Evolutionary conservation across 169 alveolate genomes (phyloP).

Genomic region (Babesia bigemina): DNA sequence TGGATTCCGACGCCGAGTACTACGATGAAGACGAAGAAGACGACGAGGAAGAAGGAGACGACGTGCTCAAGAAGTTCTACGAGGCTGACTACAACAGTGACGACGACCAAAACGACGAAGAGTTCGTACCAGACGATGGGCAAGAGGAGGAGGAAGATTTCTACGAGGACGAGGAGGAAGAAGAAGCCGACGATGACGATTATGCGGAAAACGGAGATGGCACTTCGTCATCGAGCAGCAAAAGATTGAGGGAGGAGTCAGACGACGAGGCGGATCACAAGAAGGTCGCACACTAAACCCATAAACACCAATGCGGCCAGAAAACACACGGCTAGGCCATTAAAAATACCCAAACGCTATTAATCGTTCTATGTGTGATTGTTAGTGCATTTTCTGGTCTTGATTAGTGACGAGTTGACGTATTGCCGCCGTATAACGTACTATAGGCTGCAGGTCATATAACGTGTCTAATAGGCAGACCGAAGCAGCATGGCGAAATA

Average conservation of each 20-base stretch:
- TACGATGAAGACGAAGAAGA: slow-evolving; percentile 78
- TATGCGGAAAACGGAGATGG: slow-evolving; percentile 32
- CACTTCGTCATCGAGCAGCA: slow-evolving; percentile 9
- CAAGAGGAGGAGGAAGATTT: slow-evolving; percentile 83
- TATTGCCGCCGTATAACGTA: too few relatives aligned
- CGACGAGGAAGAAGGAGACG: slow-evolving; percentile 81
- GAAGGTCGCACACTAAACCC: not conserved
- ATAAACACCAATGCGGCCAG: slow-evolving; percentile 25
- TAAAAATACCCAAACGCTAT: too few relatives aligned
- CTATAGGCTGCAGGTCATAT: too few relatives aligned
- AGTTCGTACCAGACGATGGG: slow-evolving; percentile 83
- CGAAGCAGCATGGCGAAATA: too few relatives aligned
- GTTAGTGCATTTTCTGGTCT: too few relatives aligned
- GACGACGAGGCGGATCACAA: slow-evolving; percentile 22
- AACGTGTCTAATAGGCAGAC: too few relatives aligned
- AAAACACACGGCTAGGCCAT: not conserved
- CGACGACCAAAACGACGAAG: slow-evolving; percentile 88
- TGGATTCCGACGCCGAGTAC: slow-evolving; percentile 82
- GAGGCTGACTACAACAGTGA: slow-evolving; percentile 85
- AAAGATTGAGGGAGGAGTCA: slow-evolving; percentile 8
- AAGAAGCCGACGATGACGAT: slow-evolving; percentile 65
- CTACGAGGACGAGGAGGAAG: slow-evolving; percentile 78
- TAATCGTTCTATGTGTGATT: too few relatives aligned
- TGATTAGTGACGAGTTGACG: too few relatives aligned
- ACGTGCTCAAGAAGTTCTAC: slow-evolving; percentile 82